phyloP scores from a whole-genome alignment of 1,284 basidiomycete genomes.

The Ceratorhiza oryzae-sativae region DNA sequence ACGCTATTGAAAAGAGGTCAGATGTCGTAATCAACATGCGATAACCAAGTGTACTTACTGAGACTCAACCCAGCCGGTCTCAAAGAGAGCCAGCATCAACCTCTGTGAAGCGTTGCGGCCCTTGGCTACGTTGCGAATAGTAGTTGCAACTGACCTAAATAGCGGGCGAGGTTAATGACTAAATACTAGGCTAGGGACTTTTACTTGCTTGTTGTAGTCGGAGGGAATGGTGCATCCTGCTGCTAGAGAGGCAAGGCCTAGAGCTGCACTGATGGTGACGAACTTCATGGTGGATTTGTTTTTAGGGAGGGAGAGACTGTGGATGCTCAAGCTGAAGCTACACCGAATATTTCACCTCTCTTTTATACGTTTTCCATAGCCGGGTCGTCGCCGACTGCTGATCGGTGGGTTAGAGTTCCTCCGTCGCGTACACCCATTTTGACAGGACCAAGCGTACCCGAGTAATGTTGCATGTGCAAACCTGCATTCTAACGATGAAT shows the following conservation, averaged over 20 bases:
- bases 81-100: constrained; percentile 26
- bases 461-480: constrained; percentile 15
- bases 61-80: constrained; percentile 30
- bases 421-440: background rate
- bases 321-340: background rate
- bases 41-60: background rate
- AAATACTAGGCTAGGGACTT: background rate
- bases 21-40: background rate
- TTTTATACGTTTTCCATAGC: background rate
- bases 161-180: background rate
- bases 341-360: background rate
- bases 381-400: background rate
- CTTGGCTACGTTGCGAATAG: constrained; percentile 21
- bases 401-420: background rate
- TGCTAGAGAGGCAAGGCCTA: constrained; percentile 3
- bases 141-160: constrained; percentile 9
- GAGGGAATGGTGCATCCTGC: constrained; percentile 17
- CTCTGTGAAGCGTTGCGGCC: constrained; percentile 24
- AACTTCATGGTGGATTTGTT: constrained; percentile 13
- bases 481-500: background rate
- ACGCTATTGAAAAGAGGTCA: background rate
- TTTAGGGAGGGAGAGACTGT: background rate
- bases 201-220: constrained; percentile 7
- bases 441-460: constrained; percentile 2
- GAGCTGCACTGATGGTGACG: constrained; percentile 2